Evolutionary conservation across 208 protist species (phyloP), one percentile per base, ranked within the genome.

Genomic region (Trypanosoma theileri): DNA sequence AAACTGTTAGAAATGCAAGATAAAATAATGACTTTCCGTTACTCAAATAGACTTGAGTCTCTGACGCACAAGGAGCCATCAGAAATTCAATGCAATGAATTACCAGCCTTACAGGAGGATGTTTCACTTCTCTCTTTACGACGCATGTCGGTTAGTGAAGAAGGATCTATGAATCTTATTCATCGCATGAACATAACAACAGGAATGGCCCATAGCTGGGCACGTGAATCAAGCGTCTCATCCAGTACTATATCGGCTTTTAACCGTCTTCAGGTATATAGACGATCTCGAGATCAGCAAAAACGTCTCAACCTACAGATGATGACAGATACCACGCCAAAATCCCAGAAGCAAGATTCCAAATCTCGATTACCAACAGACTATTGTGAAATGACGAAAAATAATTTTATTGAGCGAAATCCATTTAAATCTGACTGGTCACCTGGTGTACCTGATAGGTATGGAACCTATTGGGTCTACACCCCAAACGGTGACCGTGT

Each of bases 401-500:
- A 66, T 14, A 12, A 44, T 53, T 31, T 1, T 19, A 14, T 58
- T 7, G 24, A 63, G 40, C 66, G 44, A 24, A 71, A 71, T 41
- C 66, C 66, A 7, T 63, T 71, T 50, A 63, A 54, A 35, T 13
- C 11, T 10, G 57, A 46, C 7, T 71, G 66, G 66, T 17, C 21
- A 4, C 66, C 66, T 31, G 66, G 55, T 8, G 24, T 28, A 6
- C 66, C 66, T 22, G 66, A 63, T 16, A 17, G 42, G 4, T 17
- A 71, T n/a, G 66, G 55, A 17, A 24, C 45, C 6, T 71, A 59
- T 35, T 65, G 66, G 58, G 56, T 71, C 4, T 71, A 42, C 45
- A 58, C 45, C 19, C 66, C 66, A 6, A 54, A 42, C 14, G 66
- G 66, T 22, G 56, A 64, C 19, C 66, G 28, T 11, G 66, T 71